A percentile compares a stretch with the other conserved stretches of the same genome.
Evolutionary conservation across 129 eudicot species (phyloP).

Genomic region (Lactuca saligna): DNA sequence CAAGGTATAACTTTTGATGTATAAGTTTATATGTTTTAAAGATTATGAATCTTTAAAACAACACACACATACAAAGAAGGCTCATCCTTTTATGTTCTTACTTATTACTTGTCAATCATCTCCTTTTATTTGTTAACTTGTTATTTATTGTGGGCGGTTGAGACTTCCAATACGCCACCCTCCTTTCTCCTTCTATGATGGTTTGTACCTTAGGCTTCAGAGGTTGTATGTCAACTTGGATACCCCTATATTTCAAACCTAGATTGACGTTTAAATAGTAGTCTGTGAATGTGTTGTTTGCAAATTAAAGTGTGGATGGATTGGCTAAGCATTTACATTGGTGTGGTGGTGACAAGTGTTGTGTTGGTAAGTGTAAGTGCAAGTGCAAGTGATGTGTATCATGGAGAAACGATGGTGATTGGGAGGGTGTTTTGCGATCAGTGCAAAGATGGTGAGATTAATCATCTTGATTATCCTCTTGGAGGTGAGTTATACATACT

Average conservation of each 20-base stretch:
- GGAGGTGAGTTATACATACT: slow-evolving; percentile 40
- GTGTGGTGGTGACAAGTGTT: slow-evolving; percentile 11
- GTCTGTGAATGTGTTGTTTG: slow-evolving; percentile 13
- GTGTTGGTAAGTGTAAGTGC: slow-evolving; percentile 29
- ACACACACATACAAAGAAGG: slow-evolving; percentile 29
- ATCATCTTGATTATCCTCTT: slow-evolving; percentile 75
- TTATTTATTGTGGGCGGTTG: slow-evolving; percentile 32
- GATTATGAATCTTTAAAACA: slow-evolving; percentile 15
- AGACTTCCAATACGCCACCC: slow-evolving; percentile 20
- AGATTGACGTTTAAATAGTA: not conserved
- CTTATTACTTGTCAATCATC: not conserved
- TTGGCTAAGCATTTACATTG: slow-evolving; percentile 15
- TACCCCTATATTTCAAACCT: not conserved
- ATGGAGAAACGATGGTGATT: slow-evolving; percentile 59
- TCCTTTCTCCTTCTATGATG: not conserved
- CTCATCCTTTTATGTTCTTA: not conserved
- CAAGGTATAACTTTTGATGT: too few relatives aligned
- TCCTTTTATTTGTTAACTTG: not conserved
- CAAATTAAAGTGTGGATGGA: slow-evolving; percentile 32
- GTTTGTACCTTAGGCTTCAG: not conserved
- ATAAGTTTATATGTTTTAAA: too few relatives aligned
- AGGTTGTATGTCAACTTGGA: not conserved
- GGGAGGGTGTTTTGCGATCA: slow-evolving; percentile 93
- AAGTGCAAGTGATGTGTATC: slow-evolving; percentile 43
- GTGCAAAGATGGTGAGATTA: slow-evolving; percentile 78